A percentile compares a stretch with the other conserved stretches of the same genome.
phyloP scores from a whole-genome alignment of 371 early-diverging fungal species.

The Aphelidium insulamus region DNA sequence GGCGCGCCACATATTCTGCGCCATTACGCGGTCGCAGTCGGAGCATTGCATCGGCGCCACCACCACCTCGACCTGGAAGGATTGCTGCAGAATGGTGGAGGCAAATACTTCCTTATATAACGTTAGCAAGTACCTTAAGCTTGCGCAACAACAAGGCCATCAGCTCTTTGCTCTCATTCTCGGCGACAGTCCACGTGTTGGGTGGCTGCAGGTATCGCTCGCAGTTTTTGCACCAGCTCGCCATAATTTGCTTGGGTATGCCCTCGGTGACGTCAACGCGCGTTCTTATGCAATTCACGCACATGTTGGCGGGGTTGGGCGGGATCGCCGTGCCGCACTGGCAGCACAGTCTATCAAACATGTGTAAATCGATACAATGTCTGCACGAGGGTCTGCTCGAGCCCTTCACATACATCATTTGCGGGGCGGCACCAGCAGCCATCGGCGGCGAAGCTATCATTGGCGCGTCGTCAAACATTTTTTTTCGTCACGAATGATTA shows the following conservation, averaged over 20 bases:
- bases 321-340: constrained; percentile 90
- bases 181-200: constrained; percentile 66
- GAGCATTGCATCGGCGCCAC: constrained; percentile 88
- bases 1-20: constrained; percentile 97
- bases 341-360: constrained; percentile 54
- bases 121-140: constrained; percentile 74
- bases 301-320: constrained; percentile 95
- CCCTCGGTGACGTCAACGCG: constrained; percentile 93
- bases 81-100: constrained; percentile 82
- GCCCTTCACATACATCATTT: too few species aligned
- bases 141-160: constrained; percentile 84
- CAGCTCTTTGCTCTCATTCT: constrained; percentile 83
- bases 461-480: too few species aligned
- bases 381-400: too few species aligned
- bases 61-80: constrained; percentile 84
- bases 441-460: too few species aligned
- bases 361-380: too few species aligned
- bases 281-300: constrained; percentile 89
- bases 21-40: constrained; percentile 92
- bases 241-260: constrained; percentile 81
- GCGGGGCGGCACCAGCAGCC: too few species aligned
- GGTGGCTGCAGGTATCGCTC: constrained; percentile 96
- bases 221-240: constrained; percentile 90
- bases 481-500: too few species aligned
- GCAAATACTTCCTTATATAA: constrained; percentile 95